These are phyloP conservation scores for Hygrocybe punicea DNA, from an alignment of 768 basidiomycete genomes.

Conservation along the genomic window DNA sequence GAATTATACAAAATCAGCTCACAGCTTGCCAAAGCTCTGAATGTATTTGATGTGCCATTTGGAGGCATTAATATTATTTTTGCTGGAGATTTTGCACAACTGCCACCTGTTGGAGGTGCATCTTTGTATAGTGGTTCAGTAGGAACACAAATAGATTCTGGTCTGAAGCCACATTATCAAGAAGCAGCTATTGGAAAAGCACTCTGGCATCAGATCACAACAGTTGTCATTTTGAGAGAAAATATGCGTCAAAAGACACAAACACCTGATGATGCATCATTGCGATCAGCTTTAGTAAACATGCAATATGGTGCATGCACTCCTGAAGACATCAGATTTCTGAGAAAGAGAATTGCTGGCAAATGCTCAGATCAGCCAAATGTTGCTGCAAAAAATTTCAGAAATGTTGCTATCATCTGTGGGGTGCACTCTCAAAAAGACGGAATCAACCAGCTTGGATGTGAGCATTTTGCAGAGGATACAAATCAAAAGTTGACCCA, in stretches of 20 bases:
- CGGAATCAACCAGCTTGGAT: slow-evolving; percentile 19
- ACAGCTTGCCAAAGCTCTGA: slow-evolving; percentile 19
- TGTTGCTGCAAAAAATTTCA: slow-evolving; percentile 13
- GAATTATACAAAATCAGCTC: slow-evolving; percentile 32
- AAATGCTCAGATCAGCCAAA: neutral
- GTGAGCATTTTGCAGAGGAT: slow-evolving; percentile 23
- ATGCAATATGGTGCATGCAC: slow-evolving; percentile 27
- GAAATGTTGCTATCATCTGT: slow-evolving; percentile 26
- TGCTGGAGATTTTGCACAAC: slow-evolving; percentile 46
- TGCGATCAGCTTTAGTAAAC: slow-evolving; percentile 20
- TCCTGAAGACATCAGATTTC: slow-evolving; percentile 18
- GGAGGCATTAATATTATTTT: slow-evolving; percentile 39
- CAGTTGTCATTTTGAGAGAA: neutral
- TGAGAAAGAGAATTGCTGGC: slow-evolving; percentile 14
- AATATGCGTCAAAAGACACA: slow-evolving; percentile 21
- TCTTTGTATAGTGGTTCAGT: slow-evolving; percentile 1
- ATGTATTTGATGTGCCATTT: slow-evolving; percentile 23
- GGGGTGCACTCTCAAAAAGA: slow-evolving; percentile 23
- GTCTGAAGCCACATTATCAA: slow-evolving; percentile 9
- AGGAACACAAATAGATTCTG: neutral
- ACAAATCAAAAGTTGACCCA: slow-evolving; percentile 7
- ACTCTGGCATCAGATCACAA: neutral
- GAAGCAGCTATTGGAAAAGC: slow-evolving; percentile 12
- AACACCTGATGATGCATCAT: slow-evolving; percentile 12
- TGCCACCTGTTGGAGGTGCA: slow-evolving; percentile 31